Evolutionary conservation across 345 rosid species (phyloP), one percentile per base, ranked within the genome.

Genomic region (Noccaea caerulescens): DNA sequence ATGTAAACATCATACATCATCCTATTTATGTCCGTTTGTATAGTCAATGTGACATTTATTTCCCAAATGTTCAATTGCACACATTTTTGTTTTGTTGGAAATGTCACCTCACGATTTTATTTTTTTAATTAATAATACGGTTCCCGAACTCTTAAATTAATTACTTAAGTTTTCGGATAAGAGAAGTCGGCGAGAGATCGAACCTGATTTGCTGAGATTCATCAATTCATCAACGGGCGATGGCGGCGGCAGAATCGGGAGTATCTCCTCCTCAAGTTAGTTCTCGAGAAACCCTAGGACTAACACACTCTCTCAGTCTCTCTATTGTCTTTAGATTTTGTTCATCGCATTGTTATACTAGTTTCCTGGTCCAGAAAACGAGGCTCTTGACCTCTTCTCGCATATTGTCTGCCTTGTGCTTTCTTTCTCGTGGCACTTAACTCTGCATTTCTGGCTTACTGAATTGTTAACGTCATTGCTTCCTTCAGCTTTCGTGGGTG

Each of bases 401-500:
- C 39, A n/a, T 54, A 32, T n/a, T 32, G 39, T n/a, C 30, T 53
- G 37, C n/a, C 33, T 27, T 53, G 14, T 20, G 12, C 25, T 45
- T 8, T 49, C 27, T 49, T 49, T 18, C 45, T 43, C 16, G 3
- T 14, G 2, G 33, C 37, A 4, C 58, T 44, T 51, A 20, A 20
- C 38, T 38, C 18, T 41, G 67, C 46, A 20, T 64, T 65, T 18
- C 32, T 27, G 63, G 70, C 58, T 55, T 72, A 62, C 77, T 66
- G 25, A 20, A 18, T 61, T 53, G 13, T 44, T 25, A 7, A 20
- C 25, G 3, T 33, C 45, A 30, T 7, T 32, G 14, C n/a, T 50
- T 60, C 34, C 33, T 82, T 83, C 88, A 92, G 96, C 81, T 84
- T 76, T 84, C 87, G 32, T 88, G 92, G 95, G 78, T 67, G 53